A percentile compares a stretch with the other conserved stretches of the same genome.
These are phyloP conservation scores for Stropharia rugosoannulata DNA, from an alignment of 768 basidiomycete genomes.

Conservation along the genomic window DNA sequence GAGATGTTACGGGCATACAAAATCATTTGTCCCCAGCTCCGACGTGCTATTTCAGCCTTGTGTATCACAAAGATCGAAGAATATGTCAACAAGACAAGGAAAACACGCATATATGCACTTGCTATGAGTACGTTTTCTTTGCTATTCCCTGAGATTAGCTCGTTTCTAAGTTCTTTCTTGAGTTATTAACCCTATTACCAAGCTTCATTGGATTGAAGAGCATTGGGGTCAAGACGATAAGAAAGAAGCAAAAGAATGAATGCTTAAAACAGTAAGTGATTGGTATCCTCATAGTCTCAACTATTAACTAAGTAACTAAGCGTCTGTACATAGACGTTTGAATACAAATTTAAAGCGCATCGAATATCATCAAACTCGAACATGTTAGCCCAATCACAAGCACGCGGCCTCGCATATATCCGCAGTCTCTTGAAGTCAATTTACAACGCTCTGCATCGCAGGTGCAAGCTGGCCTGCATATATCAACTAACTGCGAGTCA, in stretches of 20 bases:
- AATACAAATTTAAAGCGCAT: slow-evolving; percentile 3
- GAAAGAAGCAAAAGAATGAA: background rate
- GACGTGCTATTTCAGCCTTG: slow-evolving; percentile 23
- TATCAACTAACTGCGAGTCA: no score
- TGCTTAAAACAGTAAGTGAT: slow-evolving; percentile 1
- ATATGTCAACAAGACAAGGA: slow-evolving; percentile 22
- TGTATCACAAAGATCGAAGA: slow-evolving; percentile 30
- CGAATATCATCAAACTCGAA: background rate
- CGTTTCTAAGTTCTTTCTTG: background rate
- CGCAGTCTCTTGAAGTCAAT: background rate
- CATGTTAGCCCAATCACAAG: background rate
- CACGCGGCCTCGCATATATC: background rate
- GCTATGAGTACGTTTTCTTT: slow-evolving; percentile 25
- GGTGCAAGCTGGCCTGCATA: background rate
- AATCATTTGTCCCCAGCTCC: slow-evolving; percentile 19
- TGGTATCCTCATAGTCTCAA: background rate
- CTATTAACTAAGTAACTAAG: no score
- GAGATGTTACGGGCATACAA: slow-evolving; percentile 12
- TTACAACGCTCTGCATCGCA: background rate
- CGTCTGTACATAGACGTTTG: background rate
- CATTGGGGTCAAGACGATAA: background rate
- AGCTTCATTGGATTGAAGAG: slow-evolving; percentile 6
- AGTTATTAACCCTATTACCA: slow-evolving; percentile 1
- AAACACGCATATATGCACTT: slow-evolving; percentile 27
- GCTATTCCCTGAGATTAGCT: background rate